Conservation (phyloP, 306 rosid genomes). For the Cicer cuneatum region DNA sequence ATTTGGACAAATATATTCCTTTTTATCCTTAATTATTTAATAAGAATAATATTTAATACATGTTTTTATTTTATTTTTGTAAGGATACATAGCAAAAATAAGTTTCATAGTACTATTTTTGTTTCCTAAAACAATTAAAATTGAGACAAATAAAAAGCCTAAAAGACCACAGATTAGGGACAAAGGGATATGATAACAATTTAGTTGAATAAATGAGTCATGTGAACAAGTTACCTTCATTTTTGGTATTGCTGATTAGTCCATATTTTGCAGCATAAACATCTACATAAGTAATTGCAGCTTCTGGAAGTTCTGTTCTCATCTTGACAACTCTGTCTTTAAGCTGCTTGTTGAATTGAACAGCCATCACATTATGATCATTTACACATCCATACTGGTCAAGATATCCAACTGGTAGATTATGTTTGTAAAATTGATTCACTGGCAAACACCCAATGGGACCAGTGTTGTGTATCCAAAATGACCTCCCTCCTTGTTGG, state of each 20-base stretch:
- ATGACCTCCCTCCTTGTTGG: conserved; percentile 76
- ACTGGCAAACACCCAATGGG: conserved; percentile 89
- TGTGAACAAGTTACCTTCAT: conserved; percentile 60
- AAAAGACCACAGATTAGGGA: too few species aligned
- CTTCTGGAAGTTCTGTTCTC: conserved; percentile 76
- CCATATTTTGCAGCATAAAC: conserved; percentile 80
- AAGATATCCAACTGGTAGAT: conserved; percentile 60
- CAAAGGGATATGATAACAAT: neutral
- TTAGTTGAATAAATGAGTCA: neutral
- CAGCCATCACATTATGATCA: conserved; percentile 71
- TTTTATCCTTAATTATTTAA: too few species aligned
- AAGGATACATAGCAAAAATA: too few species aligned
- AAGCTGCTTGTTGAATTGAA: conserved; percentile 74
- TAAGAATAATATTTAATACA: too few species aligned
- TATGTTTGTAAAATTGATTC: conserved; percentile 69
- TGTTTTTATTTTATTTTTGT: too few species aligned
- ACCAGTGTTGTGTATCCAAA: conserved; percentile 96
- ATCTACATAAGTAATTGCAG: conserved; percentile 86
- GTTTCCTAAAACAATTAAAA: too few species aligned
- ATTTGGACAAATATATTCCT: too few species aligned
- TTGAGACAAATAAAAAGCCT: too few species aligned
- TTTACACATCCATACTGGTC: conserved; percentile 75
- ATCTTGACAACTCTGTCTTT: conserved; percentile 70
- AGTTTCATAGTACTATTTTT: too few species aligned
- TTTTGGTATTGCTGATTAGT: conserved; percentile 72